Evolutionary conservation across 371 early-diverging fungal genomes (phyloP), one percentile per base, ranked within the genome.

Genomic region (Syncephalastrum sp.): DNA sequence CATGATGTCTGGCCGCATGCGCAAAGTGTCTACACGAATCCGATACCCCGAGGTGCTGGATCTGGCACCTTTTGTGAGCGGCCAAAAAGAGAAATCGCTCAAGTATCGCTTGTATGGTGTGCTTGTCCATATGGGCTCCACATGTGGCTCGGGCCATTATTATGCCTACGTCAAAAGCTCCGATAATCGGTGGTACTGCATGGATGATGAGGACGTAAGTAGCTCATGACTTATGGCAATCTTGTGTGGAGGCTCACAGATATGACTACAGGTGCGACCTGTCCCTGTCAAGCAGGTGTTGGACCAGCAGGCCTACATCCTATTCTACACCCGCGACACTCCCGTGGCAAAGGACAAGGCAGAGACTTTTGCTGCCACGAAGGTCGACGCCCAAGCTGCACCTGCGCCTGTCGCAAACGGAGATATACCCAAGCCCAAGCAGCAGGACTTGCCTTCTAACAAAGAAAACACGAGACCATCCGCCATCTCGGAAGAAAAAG

Each of bases 131-230:
- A 63, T 73, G 25, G 95, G 95, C 3, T 57, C 72, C 25, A 72
- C 87, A 0, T 86, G 87, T 55, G 75, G 86, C 50, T 84, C 86
- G 17, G 95, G 95, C 1, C 95, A 94, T 67, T 94, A 94, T 58
- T 78, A 71, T 46, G 82, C 84, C 6, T 84, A 78, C 68, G 77
- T 84, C 42, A 89, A 87, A 67, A 77, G 79, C 5, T 74, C 91
- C 0, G 77, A 84, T 47, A 91, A 90, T 6, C 62, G 78, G 13
- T 92, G 91, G 92, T 89, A 88, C 56, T 67, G 72, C 17, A 90
- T 91, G 87, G 86, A 95, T 68, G 96, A 95, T 69, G 81, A 82
- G 38, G 62, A 60, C 44, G 91, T 91, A 59, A 72, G 50, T 27
- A 3, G 24, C 15, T 29, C 15, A 33, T 24, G 29, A 16, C 5